These are phyloP conservation scores for Kodamaea leandrae DNA, from an alignment of 805 yeast genomes.

Conservation along the genomic window DNA sequence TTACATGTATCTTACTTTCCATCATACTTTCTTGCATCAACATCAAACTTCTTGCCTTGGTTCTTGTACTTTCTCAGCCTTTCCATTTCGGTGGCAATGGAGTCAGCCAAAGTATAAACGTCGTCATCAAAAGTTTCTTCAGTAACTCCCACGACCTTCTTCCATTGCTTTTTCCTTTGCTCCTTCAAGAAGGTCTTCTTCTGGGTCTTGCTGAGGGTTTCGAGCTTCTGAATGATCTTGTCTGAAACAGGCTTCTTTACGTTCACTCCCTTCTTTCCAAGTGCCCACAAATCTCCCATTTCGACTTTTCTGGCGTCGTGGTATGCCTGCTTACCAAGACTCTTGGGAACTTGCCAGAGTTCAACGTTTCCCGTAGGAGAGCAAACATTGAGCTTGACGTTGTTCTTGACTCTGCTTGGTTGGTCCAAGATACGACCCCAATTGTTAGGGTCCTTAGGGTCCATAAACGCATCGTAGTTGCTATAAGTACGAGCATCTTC, in stretches of 20 bases:
- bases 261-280: constrained; percentile 33
- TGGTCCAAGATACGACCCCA: constrained; percentile 74
- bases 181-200: constrained; percentile 39
- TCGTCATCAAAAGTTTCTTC: constrained; percentile 28
- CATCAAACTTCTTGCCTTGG: constrained; percentile 29
- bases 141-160: constrained; percentile 27
- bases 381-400: constrained; percentile 77
- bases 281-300: constrained; percentile 88
- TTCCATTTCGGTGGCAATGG: constrained; percentile 33
- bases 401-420: constrained; percentile 79
- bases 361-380: constrained; percentile 78
- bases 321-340: constrained; percentile 68
- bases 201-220: constrained; percentile 34
- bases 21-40: constrained; percentile 14
- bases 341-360: constrained; percentile 82
- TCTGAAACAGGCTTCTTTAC: constrained; percentile 32
- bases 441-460: constrained; percentile 28
- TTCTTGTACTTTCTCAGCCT: constrained; percentile 28
- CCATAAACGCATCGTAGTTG: constrained; percentile 18
- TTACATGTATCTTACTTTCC: background rate
- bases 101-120: constrained; percentile 25
- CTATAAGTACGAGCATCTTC: constrained; percentile 34
- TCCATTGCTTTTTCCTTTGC: constrained; percentile 33
- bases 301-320: constrained; percentile 86
- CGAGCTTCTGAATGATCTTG: constrained; percentile 31